Evolutionary conservation across 2,329 filamentous ascomycete species (phyloP).

Genomic region (Trichoderma atrobrunneum): DNA sequence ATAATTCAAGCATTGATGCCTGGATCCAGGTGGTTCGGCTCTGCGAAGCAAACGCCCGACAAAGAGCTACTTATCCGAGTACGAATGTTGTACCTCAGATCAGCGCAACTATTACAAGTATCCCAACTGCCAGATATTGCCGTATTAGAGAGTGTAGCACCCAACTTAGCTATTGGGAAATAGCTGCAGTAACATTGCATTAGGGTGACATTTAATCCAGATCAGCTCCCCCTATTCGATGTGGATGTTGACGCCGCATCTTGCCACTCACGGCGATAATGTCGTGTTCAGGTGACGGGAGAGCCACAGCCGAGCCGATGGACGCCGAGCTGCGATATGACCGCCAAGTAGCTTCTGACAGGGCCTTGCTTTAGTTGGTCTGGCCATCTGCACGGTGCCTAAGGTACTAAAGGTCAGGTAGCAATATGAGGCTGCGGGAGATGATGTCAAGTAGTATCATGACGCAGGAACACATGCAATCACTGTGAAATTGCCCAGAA

Average conservation of each 20-base stretch:
- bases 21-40: neutral
- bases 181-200: neutral
- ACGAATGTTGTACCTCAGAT: neutral
- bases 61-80: too few species aligned
- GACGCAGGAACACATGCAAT: neutral
- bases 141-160: neutral
- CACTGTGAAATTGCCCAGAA: neutral
- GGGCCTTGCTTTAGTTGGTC: neutral
- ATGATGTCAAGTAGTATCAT: neutral
- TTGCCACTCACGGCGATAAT: slow-evolving; percentile 12
- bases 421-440: neutral
- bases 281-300: neutral
- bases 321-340: neutral
- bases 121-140: neutral
- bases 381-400: neutral
- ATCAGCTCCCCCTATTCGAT: neutral
- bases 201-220: neutral
- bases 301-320: slow-evolving; percentile 1
- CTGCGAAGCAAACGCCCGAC: neutral
- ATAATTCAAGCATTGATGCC: too few species aligned
- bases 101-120: neutral
- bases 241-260: neutral
- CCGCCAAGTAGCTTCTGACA: neutral
- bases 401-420: neutral
- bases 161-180: neutral